Conservation (phyloP, 2,329 filamentous ascomycete genomes). For the Volutella citrinella region DNA sequence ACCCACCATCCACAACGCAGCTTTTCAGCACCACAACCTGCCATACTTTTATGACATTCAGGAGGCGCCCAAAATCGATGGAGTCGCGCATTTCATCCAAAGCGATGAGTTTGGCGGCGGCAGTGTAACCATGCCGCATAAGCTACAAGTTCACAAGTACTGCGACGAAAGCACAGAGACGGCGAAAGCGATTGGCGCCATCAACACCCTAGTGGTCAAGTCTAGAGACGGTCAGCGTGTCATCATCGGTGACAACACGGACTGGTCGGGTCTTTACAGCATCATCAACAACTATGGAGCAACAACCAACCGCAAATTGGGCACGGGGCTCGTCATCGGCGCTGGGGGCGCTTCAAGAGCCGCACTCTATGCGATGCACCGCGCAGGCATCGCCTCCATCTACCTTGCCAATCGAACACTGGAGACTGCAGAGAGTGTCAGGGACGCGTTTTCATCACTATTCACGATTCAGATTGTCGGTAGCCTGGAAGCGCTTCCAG, state of each 20-base stretch:
- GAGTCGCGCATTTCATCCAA: slow-evolving; percentile 4
- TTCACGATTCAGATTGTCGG: neutral
- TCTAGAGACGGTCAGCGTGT: slow-evolving; percentile 1
- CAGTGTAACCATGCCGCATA: slow-evolving; percentile 7
- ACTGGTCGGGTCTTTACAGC: slow-evolving; percentile 10
- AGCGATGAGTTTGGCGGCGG: slow-evolving; percentile 10
- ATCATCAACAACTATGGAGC: slow-evolving; percentile 4
- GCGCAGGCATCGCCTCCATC: slow-evolving; percentile 5
- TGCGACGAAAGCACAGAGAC: slow-evolving; percentile 4
- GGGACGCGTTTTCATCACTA: neutral
- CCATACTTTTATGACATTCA: slow-evolving; percentile 9
- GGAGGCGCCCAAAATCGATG: slow-evolving; percentile 7
- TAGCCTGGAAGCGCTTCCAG: slow-evolving; percentile 2
- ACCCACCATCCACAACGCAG: slow-evolving; percentile 9
- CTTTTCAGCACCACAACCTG: slow-evolving; percentile 4
- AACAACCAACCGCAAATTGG: no score
- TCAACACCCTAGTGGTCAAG: slow-evolving; percentile 8
- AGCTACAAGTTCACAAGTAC: slow-evolving; percentile 6
- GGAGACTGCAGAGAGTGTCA: slow-evolving; percentile 4
- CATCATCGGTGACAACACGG: slow-evolving; percentile 10
- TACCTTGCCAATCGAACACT: slow-evolving; percentile 10
- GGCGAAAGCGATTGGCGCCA: slow-evolving; percentile 5
- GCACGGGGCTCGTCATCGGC: slow-evolving; percentile 8
- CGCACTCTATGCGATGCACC: slow-evolving; percentile 8
- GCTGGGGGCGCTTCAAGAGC: slow-evolving; percentile 11